Base-by-base conservation (phyloP, 2,329 filamentous ascomycete genomes). In the Sarocladiaceae sp. region DNA sequence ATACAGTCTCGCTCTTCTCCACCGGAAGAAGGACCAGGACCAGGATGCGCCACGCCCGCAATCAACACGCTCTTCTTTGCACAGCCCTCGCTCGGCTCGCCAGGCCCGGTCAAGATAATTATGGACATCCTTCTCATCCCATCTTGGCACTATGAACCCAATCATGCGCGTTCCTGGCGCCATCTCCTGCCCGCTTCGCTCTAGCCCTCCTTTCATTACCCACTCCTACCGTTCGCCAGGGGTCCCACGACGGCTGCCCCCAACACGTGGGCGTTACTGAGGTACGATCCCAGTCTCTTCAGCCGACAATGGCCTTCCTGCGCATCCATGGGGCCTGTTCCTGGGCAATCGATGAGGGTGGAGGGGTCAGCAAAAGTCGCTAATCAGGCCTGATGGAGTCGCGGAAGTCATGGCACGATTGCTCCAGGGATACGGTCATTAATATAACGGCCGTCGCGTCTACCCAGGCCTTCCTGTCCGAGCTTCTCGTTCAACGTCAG, bases 141-240 rank as follows among this genome's bases (percentile, higher is more conserved):
- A 27, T n/a, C 37, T 41, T 41, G 37, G 37, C 37, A 29, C 13
- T 3, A 6, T 6, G 18, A 41, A 16, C 37, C 37, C 37, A 41
- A 41, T 41, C 37, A 41, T 41, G 23, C 37, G 21, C 23, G 37
- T 41, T 41, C 37, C 21, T 23, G 37, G 21, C 21, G 23, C 37
- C 21, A 29, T 41, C 37, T 41, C 37, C 37, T 41, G 37, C 37
- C 37, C 37, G 37, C 23, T 41, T 41, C 15, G 37, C 21, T 24
- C 23, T 41, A 41, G 37, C 37, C 37, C 9, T 29, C 13, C 26
- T 29, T 29, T 29, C 9, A 9, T 35, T 4, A 16, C 23, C 13
- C 37, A 35, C 23, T 12, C 12, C 37, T 11, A 15, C n/a, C 15
- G n/a, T 5, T 19, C 15, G 4, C 33, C 18, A 18, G 33, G 18